Evolutionary conservation across 2,329 filamentous ascomycete genomes (phyloP).

Genomic region (Ambrosiella xylebori): DNA sequence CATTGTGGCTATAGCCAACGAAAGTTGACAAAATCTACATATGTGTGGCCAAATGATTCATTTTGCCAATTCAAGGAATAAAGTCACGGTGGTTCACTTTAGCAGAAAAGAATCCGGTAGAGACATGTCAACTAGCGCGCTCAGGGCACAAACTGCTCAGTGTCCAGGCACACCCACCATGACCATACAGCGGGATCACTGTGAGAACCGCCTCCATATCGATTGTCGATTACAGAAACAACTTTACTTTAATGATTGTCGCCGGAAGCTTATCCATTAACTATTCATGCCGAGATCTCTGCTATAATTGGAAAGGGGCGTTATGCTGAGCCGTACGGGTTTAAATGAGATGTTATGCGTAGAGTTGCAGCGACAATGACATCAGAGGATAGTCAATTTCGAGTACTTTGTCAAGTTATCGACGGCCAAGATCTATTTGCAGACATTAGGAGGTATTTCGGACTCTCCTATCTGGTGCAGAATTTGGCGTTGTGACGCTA

Average conservation of each 20-base stretch:
- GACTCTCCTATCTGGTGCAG: neutral
- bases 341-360: neutral
- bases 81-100: neutral
- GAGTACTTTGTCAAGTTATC: neutral
- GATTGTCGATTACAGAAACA: neutral
- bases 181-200: neutral
- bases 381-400: neutral
- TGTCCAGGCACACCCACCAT: neutral
- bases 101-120: neutral
- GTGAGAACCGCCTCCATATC: neutral
- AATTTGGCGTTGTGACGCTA: neutral
- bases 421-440: neutral
- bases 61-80: neutral
- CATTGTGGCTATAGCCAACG: neutral
- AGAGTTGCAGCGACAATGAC: neutral
- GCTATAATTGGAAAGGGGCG: neutral
- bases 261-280: neutral
- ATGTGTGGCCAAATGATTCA: neutral
- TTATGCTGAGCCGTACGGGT: neutral
- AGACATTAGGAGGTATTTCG: neutral
- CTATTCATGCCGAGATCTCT: neutral
- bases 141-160: neutral
- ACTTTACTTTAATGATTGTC: neutral
- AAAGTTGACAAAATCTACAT: neutral
- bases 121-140: conserved; percentile 2